phyloP scores from a whole-genome alignment of 371 early-diverging fungal genomes.

The Basidiobolus heterosporus region DNA sequence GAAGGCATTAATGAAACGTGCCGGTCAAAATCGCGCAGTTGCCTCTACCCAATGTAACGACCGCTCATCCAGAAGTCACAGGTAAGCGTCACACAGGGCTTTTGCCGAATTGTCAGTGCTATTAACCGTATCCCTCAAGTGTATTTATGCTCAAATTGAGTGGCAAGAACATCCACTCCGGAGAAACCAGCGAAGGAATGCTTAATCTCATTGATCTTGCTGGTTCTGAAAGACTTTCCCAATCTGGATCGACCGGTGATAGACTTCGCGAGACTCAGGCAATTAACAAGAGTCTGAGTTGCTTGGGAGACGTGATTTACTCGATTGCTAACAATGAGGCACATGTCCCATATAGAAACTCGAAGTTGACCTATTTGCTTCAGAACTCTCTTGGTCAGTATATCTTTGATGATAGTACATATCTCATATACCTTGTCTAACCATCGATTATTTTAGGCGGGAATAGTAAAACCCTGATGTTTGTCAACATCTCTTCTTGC shows the following conservation, averaged over 20 bases:
- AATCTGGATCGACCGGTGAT: conserved; percentile 80
- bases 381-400: conserved; percentile 51
- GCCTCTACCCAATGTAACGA: conserved; percentile 87
- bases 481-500: conserved; percentile 88
- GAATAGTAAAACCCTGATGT: conserved; percentile 95
- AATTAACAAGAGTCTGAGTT: conserved; percentile 90
- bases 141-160: conserved; percentile 76
- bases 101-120: too few relatives aligned
- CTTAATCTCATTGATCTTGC: conserved; percentile 93
- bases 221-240: conserved; percentile 82
- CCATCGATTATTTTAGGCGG: conserved; percentile 28
- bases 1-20: conserved; percentile 46
- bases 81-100: conserved; percentile 5
- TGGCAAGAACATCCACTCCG: conserved; percentile 52
- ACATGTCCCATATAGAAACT: conserved; percentile 94
- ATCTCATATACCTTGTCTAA: too few relatives aligned
- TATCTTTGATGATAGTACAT: too few relatives aligned
- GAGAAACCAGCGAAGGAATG: conserved; percentile 52
- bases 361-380: conserved; percentile 82
- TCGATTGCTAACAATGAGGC: conserved; percentile 58
- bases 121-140: too few relatives aligned
- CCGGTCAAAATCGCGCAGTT: conserved; percentile 67
- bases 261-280: conserved; percentile 88
- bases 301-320: conserved; percentile 87
- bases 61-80: conserved; percentile 88